Conservation (phyloP, 2,329 filamentous ascomycete genomes). For the Colletotrichum agaves region DNA sequence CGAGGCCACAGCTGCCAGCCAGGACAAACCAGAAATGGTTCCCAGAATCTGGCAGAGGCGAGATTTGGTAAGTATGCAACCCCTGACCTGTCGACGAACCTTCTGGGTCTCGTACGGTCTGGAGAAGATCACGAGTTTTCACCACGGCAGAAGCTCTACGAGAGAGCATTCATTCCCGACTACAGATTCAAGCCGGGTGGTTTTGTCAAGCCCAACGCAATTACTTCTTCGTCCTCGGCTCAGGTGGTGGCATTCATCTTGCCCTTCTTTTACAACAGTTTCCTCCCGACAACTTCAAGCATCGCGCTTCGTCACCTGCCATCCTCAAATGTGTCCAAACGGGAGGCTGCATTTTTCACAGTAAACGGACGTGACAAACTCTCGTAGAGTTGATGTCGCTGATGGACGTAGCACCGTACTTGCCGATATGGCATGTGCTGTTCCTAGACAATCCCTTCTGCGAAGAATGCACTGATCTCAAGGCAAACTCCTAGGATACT, state of each 20-base stretch:
- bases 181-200: slow-evolving; percentile 38
- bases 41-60: slow-evolving; percentile 37
- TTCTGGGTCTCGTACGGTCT: slow-evolving; percentile 55
- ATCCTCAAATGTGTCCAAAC: slow-evolving; percentile 26
- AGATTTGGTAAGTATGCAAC: slow-evolving; percentile 37
- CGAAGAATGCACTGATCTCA: background rate
- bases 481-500: slow-evolving; percentile 40
- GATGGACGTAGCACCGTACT: slow-evolving; percentile 45
- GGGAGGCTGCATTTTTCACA: slow-evolving; percentile 36
- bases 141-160: slow-evolving; percentile 45
- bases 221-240: slow-evolving; percentile 13
- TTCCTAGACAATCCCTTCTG: no score
- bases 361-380: slow-evolving; percentile 41
- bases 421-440: slow-evolving; percentile 42
- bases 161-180: slow-evolving; percentile 43
- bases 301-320: slow-evolving; percentile 40
- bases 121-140: slow-evolving; percentile 50
- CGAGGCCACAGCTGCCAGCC: slow-evolving; percentile 20
- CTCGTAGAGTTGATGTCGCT: slow-evolving; percentile 44
- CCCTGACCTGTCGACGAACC: slow-evolving; percentile 42
- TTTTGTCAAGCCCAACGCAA: slow-evolving; percentile 21
- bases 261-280: slow-evolving; percentile 45
- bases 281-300: slow-evolving; percentile 43
- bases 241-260: slow-evolving; percentile 36
- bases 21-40: background rate